These are phyloP conservation scores for Durio zibethinus DNA, from an alignment of 345 rosid genomes.

Conservation along the genomic window DNA sequence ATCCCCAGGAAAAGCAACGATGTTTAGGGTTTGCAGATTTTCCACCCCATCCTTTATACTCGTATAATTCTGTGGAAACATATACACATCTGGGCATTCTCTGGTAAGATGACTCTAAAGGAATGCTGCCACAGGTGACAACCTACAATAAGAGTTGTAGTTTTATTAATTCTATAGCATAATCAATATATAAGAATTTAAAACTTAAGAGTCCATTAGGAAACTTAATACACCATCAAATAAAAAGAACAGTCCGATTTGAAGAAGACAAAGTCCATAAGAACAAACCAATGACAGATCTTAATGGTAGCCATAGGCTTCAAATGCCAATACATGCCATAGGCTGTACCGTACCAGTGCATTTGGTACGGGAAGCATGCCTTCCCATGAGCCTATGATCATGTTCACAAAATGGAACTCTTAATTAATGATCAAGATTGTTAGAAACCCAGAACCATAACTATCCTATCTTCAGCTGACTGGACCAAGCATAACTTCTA, in stretches of 20 bases:
- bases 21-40: slow-evolving; percentile 76
- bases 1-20: slow-evolving; percentile 84
- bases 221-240: neutral
- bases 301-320: neutral
- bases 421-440: neutral
- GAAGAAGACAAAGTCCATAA: neutral
- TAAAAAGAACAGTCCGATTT: neutral
- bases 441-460: neutral
- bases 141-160: slow-evolving; percentile 45
- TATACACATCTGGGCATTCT: slow-evolving; percentile 74
- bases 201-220: neutral
- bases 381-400: neutral
- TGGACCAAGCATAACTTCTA: neutral
- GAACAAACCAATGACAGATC: neutral
- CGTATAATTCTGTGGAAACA: slow-evolving; percentile 74
- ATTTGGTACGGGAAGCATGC: neutral
- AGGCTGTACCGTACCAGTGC: neutral
- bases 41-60: slow-evolving; percentile 70
- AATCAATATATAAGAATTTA: neutral
- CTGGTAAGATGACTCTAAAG: slow-evolving; percentile 85
- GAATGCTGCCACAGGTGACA: slow-evolving; percentile 92
- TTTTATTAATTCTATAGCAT: neutral
- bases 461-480: neutral
- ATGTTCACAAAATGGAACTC: neutral
- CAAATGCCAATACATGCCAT: neutral